phyloP scores from a whole-genome alignment of 768 basidiomycete species.

The Chalciporus chontae region DNA sequence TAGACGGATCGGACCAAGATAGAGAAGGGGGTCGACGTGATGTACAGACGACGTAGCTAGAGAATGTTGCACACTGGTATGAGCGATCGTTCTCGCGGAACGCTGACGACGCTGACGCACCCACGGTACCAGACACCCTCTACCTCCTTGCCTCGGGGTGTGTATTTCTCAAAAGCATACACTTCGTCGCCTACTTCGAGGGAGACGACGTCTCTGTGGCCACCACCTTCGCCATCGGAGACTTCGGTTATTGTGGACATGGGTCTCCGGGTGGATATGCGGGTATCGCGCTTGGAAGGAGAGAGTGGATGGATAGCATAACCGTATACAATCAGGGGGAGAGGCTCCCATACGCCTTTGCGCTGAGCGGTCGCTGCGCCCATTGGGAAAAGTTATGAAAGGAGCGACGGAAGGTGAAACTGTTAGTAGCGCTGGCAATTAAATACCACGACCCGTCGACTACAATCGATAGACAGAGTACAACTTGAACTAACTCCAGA shows the following conservation, averaged over 20 bases:
- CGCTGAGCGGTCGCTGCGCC: slow-evolving; percentile 26
- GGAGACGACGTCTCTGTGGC: slow-evolving; percentile 73
- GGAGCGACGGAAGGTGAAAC: no score
- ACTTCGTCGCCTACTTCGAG: slow-evolving; percentile 96
- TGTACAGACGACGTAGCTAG: slow-evolving; percentile 83
- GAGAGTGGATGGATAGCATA: slow-evolving; percentile 85
- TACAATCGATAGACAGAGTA: no score
- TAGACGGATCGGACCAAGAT: slow-evolving; percentile 61
- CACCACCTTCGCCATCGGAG: slow-evolving; percentile 57
- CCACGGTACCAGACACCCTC: slow-evolving; percentile 92
- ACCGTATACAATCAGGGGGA: slow-evolving; percentile 80
- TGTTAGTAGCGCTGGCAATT: no score
- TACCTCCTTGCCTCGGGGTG: slow-evolving; percentile 64
- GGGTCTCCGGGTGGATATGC: slow-evolving; percentile 44
- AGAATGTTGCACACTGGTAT: not conserved
- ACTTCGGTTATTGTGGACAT: slow-evolving; percentile 43
- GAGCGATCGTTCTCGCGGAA: not conserved
- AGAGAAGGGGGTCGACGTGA: slow-evolving; percentile 65
- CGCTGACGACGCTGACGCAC: slow-evolving; percentile 44
- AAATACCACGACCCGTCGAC: no score
- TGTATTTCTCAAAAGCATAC: slow-evolving; percentile 94
- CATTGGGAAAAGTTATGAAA: slow-evolving; percentile 7
- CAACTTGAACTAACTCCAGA: no score
- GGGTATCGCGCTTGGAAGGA: slow-evolving; percentile 71
- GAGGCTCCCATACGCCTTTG: slow-evolving; percentile 57